Base-by-base conservation (phyloP, 306 rosid genomes). In the Castanea mollissima region DNA sequence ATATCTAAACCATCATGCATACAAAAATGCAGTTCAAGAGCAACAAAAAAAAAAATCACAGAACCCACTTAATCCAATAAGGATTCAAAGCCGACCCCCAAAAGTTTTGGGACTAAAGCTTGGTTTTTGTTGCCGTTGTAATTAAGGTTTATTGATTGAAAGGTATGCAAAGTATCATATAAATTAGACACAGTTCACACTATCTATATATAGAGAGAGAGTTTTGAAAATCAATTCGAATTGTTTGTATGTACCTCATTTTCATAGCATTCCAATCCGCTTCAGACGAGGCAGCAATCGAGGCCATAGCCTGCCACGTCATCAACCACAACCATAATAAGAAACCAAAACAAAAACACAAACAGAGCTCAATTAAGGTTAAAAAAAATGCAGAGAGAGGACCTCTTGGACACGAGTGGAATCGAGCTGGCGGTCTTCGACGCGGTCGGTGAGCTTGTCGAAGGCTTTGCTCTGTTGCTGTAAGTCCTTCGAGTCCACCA, bases 371-470 rank as follows among this genome's bases (percentile, higher is more conserved):
- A 38, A 38, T 38, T 3, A 27, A 62, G 21, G 15, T 31, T 11
- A 46, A 46, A 32, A 46, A 32, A 25, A 14, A 18, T 56, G 2
- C 19, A 32, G 14, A 34, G 55, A 55, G 32, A 73, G 74, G 19
- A 90, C 94, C 86, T 91, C 97, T 81, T 93, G 98, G 82, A 95
- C 99, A 6, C 99, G 97, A 77, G 99, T 89, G 64, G 99, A 95
- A 77, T 95, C 97, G 64, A 95, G 96, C 63, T 93, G 99, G 52
- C 99, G 98, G 88, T 95, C 99, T 73, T 95, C 99, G 15, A 93
- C 97, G 71, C 97, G 99, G 82, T 95, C 99, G 2, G 98, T 95
- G 84, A 95, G 99, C 80, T 95, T 93, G 76, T 95, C 99, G 72
- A 95, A 88, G 31, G 97, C 99, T 80, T 95, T 93, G 83, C 93